These are phyloP conservation scores for Epithele typhae DNA, from an alignment of 768 basidiomycete genomes.

Conservation along the genomic window DNA sequence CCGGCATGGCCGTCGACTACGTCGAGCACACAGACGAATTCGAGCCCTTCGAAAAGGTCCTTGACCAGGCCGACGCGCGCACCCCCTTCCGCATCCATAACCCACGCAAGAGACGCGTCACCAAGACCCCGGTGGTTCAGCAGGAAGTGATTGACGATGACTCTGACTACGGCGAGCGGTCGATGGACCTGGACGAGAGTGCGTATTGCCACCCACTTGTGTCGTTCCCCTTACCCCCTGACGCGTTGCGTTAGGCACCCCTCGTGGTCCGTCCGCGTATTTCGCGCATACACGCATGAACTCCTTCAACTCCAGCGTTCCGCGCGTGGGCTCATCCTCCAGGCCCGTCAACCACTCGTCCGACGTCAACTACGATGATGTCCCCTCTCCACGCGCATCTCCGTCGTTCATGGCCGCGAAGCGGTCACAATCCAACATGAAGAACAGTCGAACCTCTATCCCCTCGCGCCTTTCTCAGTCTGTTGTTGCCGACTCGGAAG, in stretches of 20 bases:
- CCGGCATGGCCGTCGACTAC: conserved; percentile 63
- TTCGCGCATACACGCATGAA: conserved; percentile 24
- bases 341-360: conserved; percentile 25
- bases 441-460: conserved; percentile 11
- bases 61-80: conserved; percentile 65
- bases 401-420: conserved; percentile 14
- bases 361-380: conserved; percentile 31
- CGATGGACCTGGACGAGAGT: conserved; percentile 78
- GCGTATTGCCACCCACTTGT: conserved; percentile 20
- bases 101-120: conserved; percentile 33
- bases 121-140: conserved; percentile 25
- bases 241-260: conserved; percentile 17
- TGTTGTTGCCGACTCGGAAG: conserved; percentile 9
- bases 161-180: conserved; percentile 62
- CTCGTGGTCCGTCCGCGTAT: conserved; percentile 27
- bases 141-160: conserved; percentile 28
- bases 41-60: conserved; percentile 73
- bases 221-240: not conserved
- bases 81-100: conserved; percentile 54
- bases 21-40: conserved; percentile 78
- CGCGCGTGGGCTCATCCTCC: conserved; percentile 28
- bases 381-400: conserved; percentile 30
- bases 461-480: conserved; percentile 23
- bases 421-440: conserved; percentile 14
- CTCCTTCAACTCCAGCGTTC: conserved; percentile 26